Evolutionary conservation across 2,329 filamentous ascomycete species (phyloP), one percentile per base, ranked within the genome.

Genomic region (Macrophomina phaseolina): DNA sequence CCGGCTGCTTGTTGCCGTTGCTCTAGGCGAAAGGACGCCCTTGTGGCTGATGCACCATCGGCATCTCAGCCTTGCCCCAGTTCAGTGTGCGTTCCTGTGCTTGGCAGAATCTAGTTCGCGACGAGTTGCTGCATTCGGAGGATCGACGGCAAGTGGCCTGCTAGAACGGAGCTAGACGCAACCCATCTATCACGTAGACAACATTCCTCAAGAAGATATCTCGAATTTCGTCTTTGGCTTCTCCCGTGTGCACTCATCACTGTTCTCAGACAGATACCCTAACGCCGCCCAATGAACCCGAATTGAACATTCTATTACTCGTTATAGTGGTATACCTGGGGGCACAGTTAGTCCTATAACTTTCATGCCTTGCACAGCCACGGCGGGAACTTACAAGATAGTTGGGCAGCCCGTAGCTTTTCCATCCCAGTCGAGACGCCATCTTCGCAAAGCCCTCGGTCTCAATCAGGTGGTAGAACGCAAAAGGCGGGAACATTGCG

Each of bases 391-490:
- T 77, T 81, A 97, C 95, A 85, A 94, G 94, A 82, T 99, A 99
- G 81, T 98, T 97, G 49, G 95, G 95, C 75, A 98, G 82, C n/a
- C 95, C 95, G 72, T 86, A 93, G 67, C 91, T 87, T 69, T 90
- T 85, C 89, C 93, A 97, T 58, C 93, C 93, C 75, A 99, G 79
- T 70, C 95, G 85, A 77, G 88, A 90, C 12, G 94, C 94, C 95
- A 99, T 99, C 81, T 94, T 97, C 18, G 95, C 94, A 75, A 99
- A 99, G 0, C 95, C 95, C 76, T 99, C 95, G 0, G 95, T 98
- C 83, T 99, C 95, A 68, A 99, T 96, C 68, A 99, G 84, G 79
- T 99, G 91, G 77, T 97, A 98, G 76, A 99, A 99, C 3, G 94
- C 81, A 77, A 99, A 99, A 0, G 95, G 88, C 18, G 95, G 95